These are phyloP conservation scores for Drosera spatulata DNA, from an alignment of 179 eudicot genomes.

Conservation along the genomic window DNA sequence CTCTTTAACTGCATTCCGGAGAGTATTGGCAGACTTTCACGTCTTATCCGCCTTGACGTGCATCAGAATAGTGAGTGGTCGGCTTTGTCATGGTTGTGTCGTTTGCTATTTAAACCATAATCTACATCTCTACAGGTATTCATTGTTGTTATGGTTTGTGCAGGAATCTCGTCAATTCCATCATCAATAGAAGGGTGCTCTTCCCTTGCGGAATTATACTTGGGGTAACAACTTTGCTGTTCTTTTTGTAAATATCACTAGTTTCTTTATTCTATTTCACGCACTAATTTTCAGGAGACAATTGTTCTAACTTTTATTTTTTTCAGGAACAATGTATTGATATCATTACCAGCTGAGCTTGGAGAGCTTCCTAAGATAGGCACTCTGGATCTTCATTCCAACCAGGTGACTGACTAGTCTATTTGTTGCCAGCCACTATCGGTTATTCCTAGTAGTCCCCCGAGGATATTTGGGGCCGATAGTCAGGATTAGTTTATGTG, in stretches of 20 bases:
- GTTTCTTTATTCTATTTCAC: too few species aligned
- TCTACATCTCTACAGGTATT: neutral
- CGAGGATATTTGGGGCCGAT: too few species aligned
- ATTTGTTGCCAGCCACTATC: neutral
- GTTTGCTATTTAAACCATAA: slow-evolving; percentile 1
- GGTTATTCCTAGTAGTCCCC: too few species aligned
- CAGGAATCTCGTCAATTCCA: slow-evolving; percentile 85
- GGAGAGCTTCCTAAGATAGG: slow-evolving; percentile 71
- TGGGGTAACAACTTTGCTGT: slow-evolving; percentile 48
- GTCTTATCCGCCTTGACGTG: slow-evolving; percentile 77
- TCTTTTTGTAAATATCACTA: neutral
- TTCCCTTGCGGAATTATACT: slow-evolving; percentile 70
- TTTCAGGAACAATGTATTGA: slow-evolving; percentile 55
- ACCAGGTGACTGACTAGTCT: slow-evolving; percentile 42
- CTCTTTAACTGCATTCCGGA: slow-evolving; percentile 56
- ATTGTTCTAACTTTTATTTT: too few species aligned
- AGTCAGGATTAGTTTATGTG: too few species aligned
- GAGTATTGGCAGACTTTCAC: slow-evolving; percentile 73
- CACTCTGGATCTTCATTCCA: slow-evolving; percentile 88
- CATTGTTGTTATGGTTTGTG: slow-evolving; percentile 11
- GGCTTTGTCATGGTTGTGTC: too few species aligned
- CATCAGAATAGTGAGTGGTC: slow-evolving; percentile 78
- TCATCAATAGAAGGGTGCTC: slow-evolving; percentile 73
- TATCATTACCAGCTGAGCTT: slow-evolving; percentile 65
- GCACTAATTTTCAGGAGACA: too few species aligned